Evolutionary conservation across 2,329 filamentous ascomycete genomes (phyloP).

Genomic region (Phaeomoniella chlamydospora): DNA sequence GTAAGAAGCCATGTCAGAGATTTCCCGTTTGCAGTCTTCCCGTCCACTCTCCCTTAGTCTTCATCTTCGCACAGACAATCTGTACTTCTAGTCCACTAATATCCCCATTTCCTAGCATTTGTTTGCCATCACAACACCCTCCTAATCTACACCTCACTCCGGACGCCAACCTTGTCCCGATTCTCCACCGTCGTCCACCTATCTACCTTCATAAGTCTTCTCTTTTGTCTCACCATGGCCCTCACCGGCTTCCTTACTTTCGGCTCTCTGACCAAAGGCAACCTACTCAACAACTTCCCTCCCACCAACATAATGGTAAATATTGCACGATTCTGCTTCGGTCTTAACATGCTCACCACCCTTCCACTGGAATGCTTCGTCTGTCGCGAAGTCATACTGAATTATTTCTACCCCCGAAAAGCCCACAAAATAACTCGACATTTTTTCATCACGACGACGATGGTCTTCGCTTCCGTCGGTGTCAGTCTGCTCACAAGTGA

Average conservation of each 20-base stretch:
- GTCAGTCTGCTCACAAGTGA: conserved; percentile 82
- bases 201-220: conserved; percentile 75
- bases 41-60: neutral
- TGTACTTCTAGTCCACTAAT: too few species aligned
- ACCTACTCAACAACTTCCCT: conserved; percentile 96
- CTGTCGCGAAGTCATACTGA: conserved; percentile 89
- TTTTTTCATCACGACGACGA: conserved; percentile 66
- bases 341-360: conserved; percentile 96
- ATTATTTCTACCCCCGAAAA: conserved; percentile 53
- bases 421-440: conserved; percentile 56
- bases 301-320: conserved; percentile 71
- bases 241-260: conserved; percentile 85
- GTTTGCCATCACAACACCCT: conserved; percentile 88
- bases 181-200: conserved; percentile 90
- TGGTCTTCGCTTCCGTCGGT: conserved; percentile 66
- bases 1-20: conserved; percentile 32
- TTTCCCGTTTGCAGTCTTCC: neutral
- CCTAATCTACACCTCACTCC: conserved; percentile 89
- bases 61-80: too few species aligned
- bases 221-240: conserved; percentile 83
- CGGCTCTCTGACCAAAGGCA: conserved; percentile 79
- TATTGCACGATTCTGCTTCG: conserved; percentile 85
- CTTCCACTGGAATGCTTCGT: conserved; percentile 94
- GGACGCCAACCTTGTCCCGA: conserved; percentile 87
- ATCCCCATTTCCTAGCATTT: conserved; percentile 34